Percentiles rank a stretch among this genome's conserved stretches.
These are phyloP conservation scores for Blumeria hordei DNA, from an alignment of 2,329 filamentous ascomycete genomes.

Conservation along the genomic window DNA sequence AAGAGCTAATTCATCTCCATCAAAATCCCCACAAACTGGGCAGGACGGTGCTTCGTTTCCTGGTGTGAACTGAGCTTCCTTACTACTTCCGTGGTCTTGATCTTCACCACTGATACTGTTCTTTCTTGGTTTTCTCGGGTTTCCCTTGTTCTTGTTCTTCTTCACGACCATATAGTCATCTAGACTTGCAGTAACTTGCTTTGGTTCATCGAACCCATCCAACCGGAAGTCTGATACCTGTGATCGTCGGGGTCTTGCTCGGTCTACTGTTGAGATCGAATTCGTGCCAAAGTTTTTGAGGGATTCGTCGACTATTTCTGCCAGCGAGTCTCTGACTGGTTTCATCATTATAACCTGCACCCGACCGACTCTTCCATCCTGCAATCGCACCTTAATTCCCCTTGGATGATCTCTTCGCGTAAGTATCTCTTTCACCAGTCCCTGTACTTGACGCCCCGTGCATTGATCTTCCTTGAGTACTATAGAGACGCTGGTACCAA, in stretches of 20 bases:
- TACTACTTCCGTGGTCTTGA: not conserved
- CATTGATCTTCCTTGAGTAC: conserved; percentile 14
- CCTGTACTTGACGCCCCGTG: conserved; percentile 12
- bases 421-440: conserved; percentile 11
- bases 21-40: conserved; percentile 13
- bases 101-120: not conserved
- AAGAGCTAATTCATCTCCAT: conserved; percentile 12
- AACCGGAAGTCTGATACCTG: conserved; percentile 3
- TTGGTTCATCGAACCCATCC: conserved; percentile 6
- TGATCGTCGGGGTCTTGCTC: conserved; percentile 4
- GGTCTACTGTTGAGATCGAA: not conserved
- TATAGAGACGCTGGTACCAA: conserved; percentile 12
- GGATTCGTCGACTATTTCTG: conserved; percentile 1
- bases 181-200: conserved; percentile 4
- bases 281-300: not conserved
- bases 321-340: conserved; percentile 4
- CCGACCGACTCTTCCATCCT: conserved; percentile 12
- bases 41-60: conserved; percentile 4
- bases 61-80: not conserved
- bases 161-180: conserved; percentile 8
- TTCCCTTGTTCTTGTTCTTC: conserved; percentile 4
- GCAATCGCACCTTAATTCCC: conserved; percentile 14
- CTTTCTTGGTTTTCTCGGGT: not conserved
- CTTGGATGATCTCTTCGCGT: conserved; percentile 13
- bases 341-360: conserved; percentile 10